Evolutionary conservation across 495 filamentous ascomycete genomes (phyloP).

Genomic region (Aspergillus conjunctus): DNA sequence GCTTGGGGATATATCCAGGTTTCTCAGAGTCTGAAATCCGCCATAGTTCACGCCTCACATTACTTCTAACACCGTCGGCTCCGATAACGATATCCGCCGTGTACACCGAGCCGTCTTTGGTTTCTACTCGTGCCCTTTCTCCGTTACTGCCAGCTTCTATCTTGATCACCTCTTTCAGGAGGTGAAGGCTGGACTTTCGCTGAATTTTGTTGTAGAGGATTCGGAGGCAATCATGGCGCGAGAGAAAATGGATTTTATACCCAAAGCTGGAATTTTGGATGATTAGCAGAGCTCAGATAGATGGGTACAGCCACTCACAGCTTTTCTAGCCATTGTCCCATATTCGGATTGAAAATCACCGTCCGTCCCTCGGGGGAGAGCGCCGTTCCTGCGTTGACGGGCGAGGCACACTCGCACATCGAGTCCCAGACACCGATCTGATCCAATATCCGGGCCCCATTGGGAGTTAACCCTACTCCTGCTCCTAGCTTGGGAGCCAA

Average conservation of each 20-base stretch:
- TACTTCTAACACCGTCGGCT: not conserved
- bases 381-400: not conserved
- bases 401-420: not conserved
- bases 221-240: not conserved
- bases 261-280: not conserved
- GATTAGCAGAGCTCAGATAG: not conserved
- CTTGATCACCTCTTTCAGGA: not conserved
- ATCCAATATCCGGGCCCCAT: conserved; percentile 3
- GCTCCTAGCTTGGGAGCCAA: not conserved
- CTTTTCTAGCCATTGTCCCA: not conserved
- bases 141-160: not conserved
- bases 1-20: not conserved
- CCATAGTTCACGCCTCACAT: not conserved
- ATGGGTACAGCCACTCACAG: not conserved
- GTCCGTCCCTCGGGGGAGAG: not conserved
- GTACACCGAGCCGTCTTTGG: not conserved
- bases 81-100: not conserved
- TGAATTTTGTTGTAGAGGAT: not conserved
- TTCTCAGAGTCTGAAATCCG: not conserved
- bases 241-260: not conserved
- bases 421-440: not conserved
- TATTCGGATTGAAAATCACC: not conserved
- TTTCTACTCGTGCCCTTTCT: not conserved
- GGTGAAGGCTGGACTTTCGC: not conserved
- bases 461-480: not conserved